A percentile compares a stretch with the other conserved stretches of the same genome.
Conservation (phyloP, 495 filamentous ascomycete species). For the Xylaria scruposa region DNA sequence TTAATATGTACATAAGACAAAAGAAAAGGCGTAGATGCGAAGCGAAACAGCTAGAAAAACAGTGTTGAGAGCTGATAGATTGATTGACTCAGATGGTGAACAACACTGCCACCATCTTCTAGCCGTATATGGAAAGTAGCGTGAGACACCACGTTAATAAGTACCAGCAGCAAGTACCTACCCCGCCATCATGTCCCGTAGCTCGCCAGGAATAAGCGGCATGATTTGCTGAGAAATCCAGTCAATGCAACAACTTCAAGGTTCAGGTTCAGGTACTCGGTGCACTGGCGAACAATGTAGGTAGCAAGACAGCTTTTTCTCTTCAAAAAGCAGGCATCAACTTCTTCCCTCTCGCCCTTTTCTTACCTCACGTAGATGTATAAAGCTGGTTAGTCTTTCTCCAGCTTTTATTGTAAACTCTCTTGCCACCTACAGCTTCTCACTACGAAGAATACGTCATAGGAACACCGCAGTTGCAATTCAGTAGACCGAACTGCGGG, state of each 20-base stretch:
- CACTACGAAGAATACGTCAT: constrained; percentile 19
- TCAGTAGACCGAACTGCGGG: background rate
- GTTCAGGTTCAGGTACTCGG: background rate
- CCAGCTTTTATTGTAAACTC: background rate
- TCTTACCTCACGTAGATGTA: background rate
- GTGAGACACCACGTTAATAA: background rate
- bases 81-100: constrained; percentile 8
- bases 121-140: constrained; percentile 3
- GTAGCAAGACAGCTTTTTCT: background rate
- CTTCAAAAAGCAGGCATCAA: background rate
- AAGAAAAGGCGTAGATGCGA: too few relatives aligned
- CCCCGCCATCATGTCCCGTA: constrained; percentile 15
- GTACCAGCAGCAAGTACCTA: background rate
- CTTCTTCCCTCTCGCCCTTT: background rate
- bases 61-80: too few relatives aligned
- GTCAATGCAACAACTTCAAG: constrained; percentile 10
- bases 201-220: constrained; percentile 26
- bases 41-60: too few relatives aligned
- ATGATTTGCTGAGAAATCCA: constrained; percentile 41
- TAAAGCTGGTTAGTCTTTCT: constrained; percentile 1
- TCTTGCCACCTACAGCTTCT: background rate
- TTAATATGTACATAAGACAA: too few relatives aligned
- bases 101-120: background rate
- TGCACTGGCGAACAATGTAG: background rate
- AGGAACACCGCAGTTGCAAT: background rate